Conservation (phyloP, 225 moss, liverwort and hornwort species). For the Marchantia polymorpha region DNA sequence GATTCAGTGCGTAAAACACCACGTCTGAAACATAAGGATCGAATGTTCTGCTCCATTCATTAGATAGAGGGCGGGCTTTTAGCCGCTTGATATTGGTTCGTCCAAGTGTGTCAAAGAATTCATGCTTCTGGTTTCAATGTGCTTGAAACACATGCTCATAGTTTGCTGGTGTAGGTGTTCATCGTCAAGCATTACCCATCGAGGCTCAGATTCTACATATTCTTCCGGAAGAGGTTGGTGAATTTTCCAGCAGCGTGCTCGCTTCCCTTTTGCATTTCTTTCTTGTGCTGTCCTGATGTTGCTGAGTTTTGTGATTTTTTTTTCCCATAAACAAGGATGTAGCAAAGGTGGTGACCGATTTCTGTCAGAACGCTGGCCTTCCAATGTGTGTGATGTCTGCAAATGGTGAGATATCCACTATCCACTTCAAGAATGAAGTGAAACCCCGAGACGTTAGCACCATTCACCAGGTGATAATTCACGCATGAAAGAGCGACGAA, state of each 20-base stretch:
- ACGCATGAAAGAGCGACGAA: not conserved
- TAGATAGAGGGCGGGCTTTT: not conserved
- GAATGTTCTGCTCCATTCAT: not conserved
- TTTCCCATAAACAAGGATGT: not conserved
- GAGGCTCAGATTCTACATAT: not conserved
- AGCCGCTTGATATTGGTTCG: not conserved
- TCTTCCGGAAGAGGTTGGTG: not conserved
- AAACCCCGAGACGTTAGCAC: not conserved
- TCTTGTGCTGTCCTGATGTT: not conserved
- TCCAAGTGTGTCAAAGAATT: not conserved
- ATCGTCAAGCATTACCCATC: not conserved
- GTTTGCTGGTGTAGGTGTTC: not conserved
- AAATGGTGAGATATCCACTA: not conserved
- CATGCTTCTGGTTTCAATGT: not conserved
- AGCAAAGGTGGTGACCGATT: not conserved
- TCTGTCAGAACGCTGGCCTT: not conserved
- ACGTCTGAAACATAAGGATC: no score
- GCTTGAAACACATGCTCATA: not conserved
- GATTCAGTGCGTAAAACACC: no score
- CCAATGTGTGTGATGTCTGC: not conserved
- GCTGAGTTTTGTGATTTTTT: not conserved
- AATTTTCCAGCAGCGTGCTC: not conserved
- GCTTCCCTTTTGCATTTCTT: not conserved
- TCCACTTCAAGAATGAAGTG: not conserved
- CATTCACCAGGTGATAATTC: not conserved